Evolutionary conservation across 306 rosid species (phyloP), one percentile per base, ranked within the genome.

Genomic region (Fagus sylvatica): DNA sequence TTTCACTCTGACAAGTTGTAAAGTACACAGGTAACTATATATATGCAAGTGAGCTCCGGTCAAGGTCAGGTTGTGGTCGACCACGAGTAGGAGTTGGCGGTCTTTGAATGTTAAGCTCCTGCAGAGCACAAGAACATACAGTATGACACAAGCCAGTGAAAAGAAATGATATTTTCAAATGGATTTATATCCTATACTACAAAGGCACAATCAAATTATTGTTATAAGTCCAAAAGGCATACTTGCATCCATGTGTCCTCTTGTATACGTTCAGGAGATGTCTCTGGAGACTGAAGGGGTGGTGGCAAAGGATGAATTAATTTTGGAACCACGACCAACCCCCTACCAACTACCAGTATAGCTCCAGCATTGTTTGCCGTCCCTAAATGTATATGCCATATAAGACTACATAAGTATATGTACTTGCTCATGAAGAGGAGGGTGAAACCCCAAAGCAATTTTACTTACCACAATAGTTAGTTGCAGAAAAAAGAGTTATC

Each of bases 171-270:
- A 34, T n/a, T 36, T 33, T 40, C 40, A 67, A 76, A 73, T 37
- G 28, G 53, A 34, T 37, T 60, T 56, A 40, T 72, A 64, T 76
- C 41, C 55, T 61, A 33, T 72, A 37, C 1, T 72, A 37, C 1
- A 65, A 46, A 53, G 55, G 74, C 67, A 64, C 30, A 71, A 28
- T 4, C 10, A 39, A 7, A 32, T 22, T 28, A 53, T 41, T 3
- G 16, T 30, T 32, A 19, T 10, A 72, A 40, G 22, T 17, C 39
- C 75, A 65, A 60, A 73, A 78, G 56, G 82, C 81, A 76, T 73
- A 90, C 99, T 96, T 96, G 99, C 99, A 96, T 96, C 99, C 99
- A 96, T 46, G 98, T 81, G 82, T 91, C 97, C 15, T 96, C 99
- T 80, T 60, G 77, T 71, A 87, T 88, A 5, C 91, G 98, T 70